These are phyloP conservation scores for Luffa acutangula DNA, from an alignment of 306 rosid species.

Conservation along the genomic window DNA sequence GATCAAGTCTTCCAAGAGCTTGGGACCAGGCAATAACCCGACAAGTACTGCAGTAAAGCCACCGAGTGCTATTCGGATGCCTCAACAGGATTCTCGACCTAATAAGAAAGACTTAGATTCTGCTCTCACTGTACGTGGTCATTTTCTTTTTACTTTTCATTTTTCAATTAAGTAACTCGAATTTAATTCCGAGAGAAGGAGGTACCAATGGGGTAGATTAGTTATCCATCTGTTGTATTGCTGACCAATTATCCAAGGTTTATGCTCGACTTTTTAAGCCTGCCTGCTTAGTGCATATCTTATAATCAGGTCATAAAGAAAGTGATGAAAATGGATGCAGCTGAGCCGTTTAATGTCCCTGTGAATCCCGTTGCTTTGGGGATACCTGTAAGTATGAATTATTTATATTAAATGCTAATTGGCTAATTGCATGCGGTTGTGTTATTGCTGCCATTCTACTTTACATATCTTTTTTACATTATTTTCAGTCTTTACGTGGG, in stretches of 20 bases:
- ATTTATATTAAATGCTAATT: neutral
- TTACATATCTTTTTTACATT: neutral
- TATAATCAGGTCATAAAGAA: constrained; percentile 57
- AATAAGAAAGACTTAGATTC: constrained; percentile 65
- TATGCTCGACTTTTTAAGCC: neutral
- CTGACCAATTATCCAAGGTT: neutral
- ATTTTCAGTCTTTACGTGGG: neutral
- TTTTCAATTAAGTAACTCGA: neutral
- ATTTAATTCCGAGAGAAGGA: neutral
- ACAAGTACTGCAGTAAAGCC: constrained; percentile 16
- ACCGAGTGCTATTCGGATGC: constrained; percentile 20
- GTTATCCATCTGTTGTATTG: neutral
- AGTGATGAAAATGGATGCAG: constrained; percentile 96
- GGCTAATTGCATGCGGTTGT: neutral
- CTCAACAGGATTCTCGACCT: constrained; percentile 30
- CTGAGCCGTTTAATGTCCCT: constrained; percentile 92
- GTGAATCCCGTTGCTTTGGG: constrained; percentile 92
- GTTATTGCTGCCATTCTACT: neutral
- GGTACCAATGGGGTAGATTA: neutral
- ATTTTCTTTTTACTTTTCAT: neutral
- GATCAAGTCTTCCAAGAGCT: constrained; percentile 59
- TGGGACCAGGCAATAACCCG: constrained; percentile 42
- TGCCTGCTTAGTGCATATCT: neutral
- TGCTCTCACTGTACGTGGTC: constrained; percentile 46
- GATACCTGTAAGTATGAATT: constrained; percentile 66